Conservation (phyloP, 805 yeast genomes). For the Candida coquimbonensis region DNA sequence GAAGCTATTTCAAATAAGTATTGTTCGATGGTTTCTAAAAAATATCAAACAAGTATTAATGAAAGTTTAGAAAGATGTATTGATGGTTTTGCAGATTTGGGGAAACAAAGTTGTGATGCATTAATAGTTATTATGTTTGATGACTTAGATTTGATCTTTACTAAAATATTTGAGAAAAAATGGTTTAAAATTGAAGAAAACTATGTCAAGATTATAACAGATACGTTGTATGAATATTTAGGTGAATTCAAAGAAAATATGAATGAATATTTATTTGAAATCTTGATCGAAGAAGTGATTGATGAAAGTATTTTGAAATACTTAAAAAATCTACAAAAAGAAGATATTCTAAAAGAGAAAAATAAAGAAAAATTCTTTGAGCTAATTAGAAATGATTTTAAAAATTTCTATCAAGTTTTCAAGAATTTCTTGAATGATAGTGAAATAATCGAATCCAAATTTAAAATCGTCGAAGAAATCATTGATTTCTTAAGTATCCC, state of each 20-base stretch:
- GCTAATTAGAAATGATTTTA: constrained; percentile 55
- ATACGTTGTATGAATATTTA: constrained; percentile 70
- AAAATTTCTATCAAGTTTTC: constrained; percentile 46
- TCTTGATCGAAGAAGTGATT: constrained; percentile 45
- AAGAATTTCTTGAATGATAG: constrained; percentile 32
- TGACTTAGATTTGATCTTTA: constrained; percentile 59
- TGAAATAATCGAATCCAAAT: constrained; percentile 40
- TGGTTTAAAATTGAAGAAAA: constrained; percentile 49
- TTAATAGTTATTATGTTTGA: constrained; percentile 57
- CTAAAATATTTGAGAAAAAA: constrained; percentile 52
- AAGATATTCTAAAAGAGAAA: constrained; percentile 33
- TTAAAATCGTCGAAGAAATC: constrained; percentile 54
- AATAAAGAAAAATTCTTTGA: constrained; percentile 36
- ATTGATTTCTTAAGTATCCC: constrained; percentile 37
- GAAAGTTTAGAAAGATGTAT: constrained; percentile 54
- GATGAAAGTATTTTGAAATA: constrained; percentile 46
- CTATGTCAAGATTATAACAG: constrained; percentile 55
- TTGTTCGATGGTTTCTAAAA: constrained; percentile 57
- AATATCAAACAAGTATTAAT: constrained; percentile 53
- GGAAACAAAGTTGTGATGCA: constrained; percentile 53
- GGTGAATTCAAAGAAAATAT: constrained; percentile 51
- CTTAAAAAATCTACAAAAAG: constrained; percentile 38
- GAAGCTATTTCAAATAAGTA: constrained; percentile 65
- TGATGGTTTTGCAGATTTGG: constrained; percentile 73
- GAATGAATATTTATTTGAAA: constrained; percentile 47